Evolutionary conservation across 192 early-diverging fungal species (phyloP), one percentile per base, ranked within the genome.

Genomic region (Entomortierella beljakovae): DNA sequence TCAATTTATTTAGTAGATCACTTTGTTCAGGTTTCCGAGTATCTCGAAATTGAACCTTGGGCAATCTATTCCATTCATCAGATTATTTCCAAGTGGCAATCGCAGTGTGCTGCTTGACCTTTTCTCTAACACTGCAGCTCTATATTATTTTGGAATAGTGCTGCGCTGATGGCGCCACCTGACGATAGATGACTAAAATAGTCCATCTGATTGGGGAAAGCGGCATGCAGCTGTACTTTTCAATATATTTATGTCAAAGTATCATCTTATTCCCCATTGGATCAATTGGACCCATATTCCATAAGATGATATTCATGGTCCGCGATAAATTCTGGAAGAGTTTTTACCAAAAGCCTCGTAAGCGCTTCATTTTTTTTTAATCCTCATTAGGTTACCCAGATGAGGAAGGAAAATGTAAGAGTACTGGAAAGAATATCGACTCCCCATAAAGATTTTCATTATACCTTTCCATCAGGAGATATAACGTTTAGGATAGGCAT

Each of bases 231-330:
- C 6, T 40, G 37, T 40, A 13, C 13, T 40, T 40, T 9, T 13
- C n/a, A n/a, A n/a, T n/a, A n/a, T n/a, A n/a, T n/a, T n/a, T n/a
- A n/a, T n/a, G n/a, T n/a, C n/a, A n/a, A n/a, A n/a, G 16, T 25
- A 15, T 35, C 64, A 69, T 66, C 57, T 57, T 69, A 34, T 64
- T 60, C 2, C 75, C 75, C 23, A 20, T 75, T 69, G 37, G 68
- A 49, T 1, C 66, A 65, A 23, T 77, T 77, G 11, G 61, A 51
- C 2, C 75, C 75, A 65, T 70, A 70, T 7, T 34, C 40, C 65
- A 56, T 61, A 16, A 79, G 38, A 31, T 79, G 75, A 28, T 65
- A 65, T 33, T 79, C 67, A 40, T 79, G 75, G 26, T 60, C 60
- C 18, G 42, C 67, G 55, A 79, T 79, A 40, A 69, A 79, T 1